Evolutionary conservation across 192 early-diverging fungal species (phyloP).

Genomic region (Podochytrium sp.): DNA sequence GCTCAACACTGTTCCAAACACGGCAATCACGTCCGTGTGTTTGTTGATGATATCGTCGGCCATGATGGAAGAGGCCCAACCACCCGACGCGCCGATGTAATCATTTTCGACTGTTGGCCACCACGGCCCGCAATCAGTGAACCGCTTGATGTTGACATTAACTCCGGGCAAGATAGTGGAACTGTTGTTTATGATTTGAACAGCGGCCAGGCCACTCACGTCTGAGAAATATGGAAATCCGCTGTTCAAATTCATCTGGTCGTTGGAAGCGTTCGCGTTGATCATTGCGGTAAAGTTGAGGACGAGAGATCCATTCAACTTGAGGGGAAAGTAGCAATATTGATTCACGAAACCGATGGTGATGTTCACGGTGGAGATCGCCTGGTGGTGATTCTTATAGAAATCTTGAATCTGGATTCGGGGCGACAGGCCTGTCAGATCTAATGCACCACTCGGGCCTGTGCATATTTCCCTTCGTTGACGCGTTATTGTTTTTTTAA

Average conservation of each 20-base stretch:
- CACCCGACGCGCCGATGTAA: slow-evolving; percentile 1
- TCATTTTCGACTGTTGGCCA: neutral
- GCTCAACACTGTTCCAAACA: neutral
- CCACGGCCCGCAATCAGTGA: slow-evolving; percentile 5
- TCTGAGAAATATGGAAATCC: neutral
- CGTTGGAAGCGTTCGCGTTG: neutral
- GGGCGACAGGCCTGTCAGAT: too few relatives aligned
- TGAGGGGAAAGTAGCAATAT: slow-evolving; percentile 6
- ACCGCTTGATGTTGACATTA: slow-evolving; percentile 8
- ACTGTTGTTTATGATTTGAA: neutral
- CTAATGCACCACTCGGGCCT: too few relatives aligned
- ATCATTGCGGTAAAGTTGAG: neutral
- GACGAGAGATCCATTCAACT: neutral
- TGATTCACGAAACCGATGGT: neutral
- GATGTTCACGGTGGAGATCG: slow-evolving; percentile 9
- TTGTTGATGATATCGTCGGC: neutral
- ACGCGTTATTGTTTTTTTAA: too few relatives aligned
- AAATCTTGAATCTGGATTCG: too few relatives aligned
- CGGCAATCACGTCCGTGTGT: slow-evolving; percentile 7
- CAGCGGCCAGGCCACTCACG: neutral
- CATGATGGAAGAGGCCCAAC: neutral
- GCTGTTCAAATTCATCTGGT: neutral
- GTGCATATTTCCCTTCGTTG: too few relatives aligned
- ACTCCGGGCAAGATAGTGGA: neutral
- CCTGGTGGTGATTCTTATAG: too few relatives aligned